Evolutionary conservation across 306 rosid species (phyloP), one percentile per base, ranked within the genome.

Genomic region (Trifolium dubium): DNA sequence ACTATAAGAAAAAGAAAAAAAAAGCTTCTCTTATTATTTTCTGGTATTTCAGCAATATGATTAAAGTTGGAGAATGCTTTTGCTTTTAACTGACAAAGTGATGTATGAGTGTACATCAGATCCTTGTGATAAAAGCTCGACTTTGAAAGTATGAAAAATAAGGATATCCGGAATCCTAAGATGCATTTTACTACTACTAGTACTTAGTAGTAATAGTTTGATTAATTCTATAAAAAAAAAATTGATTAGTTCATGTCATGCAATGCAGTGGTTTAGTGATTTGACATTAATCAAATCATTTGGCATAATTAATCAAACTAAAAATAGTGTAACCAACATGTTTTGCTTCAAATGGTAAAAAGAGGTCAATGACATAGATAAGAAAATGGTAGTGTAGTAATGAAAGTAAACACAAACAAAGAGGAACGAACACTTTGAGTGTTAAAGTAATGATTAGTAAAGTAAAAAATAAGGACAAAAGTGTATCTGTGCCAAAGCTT

Each of bases 401-500:
- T 23, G 23, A 23, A 23, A 23, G 23, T 23, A 23, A 37, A 34
- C 62, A 51, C 8, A 10, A 30, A 10, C 4, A 50, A 4, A 62
- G 72, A 11, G 77, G 14, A 62, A 37, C 41, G 14, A 62, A 37
- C 41, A 78, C 49, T 30, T 11, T 56, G 76, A 75, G 30, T 69
- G 55, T 37, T 54, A 55, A 79, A 76, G 64, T 50, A 63, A 83
- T 83, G 73, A 83, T 76, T 51, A 70, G 4, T 12, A 67, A 67
- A 18, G 54, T 41, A 13, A 18, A 83, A 18, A 60, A 10, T 1
- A 23, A 50, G 67, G 64, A 79, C 79, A 43, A 69, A 77, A 77
- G 77, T 62, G 39, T 49, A 0, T 4, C 61, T 34, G 30, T 34
- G 68, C 79, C 29, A 60, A 80, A 77, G 75, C 68, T 61, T 64